Percentiles rank a stretch among this genome's conserved stretches.
Evolutionary conservation across 805 yeast genomes (phyloP).

Genomic region (Ogataea nakhonphanomensis): DNA sequence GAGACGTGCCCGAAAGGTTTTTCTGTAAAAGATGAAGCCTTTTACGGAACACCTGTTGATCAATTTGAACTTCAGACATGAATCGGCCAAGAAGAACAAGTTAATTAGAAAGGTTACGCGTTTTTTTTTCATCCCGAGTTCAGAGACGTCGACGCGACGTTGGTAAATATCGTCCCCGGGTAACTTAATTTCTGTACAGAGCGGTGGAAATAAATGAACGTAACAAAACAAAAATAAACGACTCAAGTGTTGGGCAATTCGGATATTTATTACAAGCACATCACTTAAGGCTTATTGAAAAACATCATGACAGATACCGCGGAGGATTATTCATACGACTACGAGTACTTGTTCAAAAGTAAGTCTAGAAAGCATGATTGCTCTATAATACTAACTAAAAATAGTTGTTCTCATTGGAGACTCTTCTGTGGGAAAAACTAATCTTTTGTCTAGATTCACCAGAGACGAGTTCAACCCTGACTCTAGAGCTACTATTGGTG

Average conservation of each 20-base stretch:
- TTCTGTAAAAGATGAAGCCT: constrained; percentile 45
- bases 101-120: constrained; percentile 5
- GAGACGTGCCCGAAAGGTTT: constrained; percentile 28
- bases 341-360: constrained; percentile 88
- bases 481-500: constrained; percentile 93
- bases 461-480: constrained; percentile 94
- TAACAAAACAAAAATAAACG: constrained; percentile 8
- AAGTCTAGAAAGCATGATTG: constrained; percentile 21
- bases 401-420: constrained; percentile 91
- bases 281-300: background rate
- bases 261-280: background rate
- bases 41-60: constrained; percentile 48
- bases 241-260: background rate
- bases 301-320: constrained; percentile 37
- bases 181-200: constrained; percentile 4
- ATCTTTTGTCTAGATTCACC: constrained; percentile 88
- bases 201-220: constrained; percentile 9
- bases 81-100: constrained; percentile 5
- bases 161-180: constrained; percentile 6
- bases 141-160: constrained; percentile 9
- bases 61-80: constrained; percentile 62
- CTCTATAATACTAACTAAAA: constrained; percentile 12
- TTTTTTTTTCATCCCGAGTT: constrained; percentile 2
- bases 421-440: constrained; percentile 96
- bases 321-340: constrained; percentile 74